Percentiles rank a stretch among this genome's conserved stretches.
Conservation (phyloP, 805 yeast genomes). For the Jamesozyma piceae region DNA sequence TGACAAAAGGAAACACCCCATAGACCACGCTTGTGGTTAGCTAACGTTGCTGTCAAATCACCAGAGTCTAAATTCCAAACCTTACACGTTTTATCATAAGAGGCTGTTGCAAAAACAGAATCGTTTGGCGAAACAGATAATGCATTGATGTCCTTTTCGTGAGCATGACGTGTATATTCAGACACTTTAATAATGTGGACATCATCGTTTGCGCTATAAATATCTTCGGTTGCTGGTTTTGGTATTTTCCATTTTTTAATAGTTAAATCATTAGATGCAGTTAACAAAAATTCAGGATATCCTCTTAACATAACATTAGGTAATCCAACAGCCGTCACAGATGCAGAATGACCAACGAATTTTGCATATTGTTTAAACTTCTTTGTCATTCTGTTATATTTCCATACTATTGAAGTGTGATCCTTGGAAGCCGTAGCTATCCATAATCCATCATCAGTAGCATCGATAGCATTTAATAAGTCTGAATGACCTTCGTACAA, state of each 20-base stretch:
- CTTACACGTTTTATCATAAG: constrained; percentile 87
- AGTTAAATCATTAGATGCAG: constrained; percentile 79
- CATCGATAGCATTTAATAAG: constrained; percentile 70
- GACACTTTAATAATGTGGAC: constrained; percentile 44
- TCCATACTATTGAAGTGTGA: constrained; percentile 77
- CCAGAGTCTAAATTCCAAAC: constrained; percentile 84
- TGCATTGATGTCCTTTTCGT: constrained; percentile 90
- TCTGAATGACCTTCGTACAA: constrained; percentile 78
- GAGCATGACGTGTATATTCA: constrained; percentile 88
- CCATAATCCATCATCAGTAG: constrained; percentile 77
- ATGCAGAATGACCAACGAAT: constrained; percentile 78
- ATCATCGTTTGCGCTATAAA: constrained; percentile 8
- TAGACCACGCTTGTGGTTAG: constrained; percentile 89
- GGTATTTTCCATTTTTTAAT: constrained; percentile 80
- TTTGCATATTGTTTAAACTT: constrained; percentile 43
- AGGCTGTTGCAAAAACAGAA: constrained; percentile 80
- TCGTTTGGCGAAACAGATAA: constrained; percentile 88
- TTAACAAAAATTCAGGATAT: constrained; percentile 62
- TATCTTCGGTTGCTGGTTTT: constrained; percentile 19
- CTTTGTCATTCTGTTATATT: constrained; percentile 37
- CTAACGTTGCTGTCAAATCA: constrained; percentile 72
- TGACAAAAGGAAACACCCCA: constrained; percentile 85
- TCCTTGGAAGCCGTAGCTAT: constrained; percentile 89
- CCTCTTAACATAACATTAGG: constrained; percentile 41
- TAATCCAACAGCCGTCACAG: constrained; percentile 74